phyloP scores from a whole-genome alignment of 2,329 filamentous ascomycete genomes.

The Cercospora sesami region DNA sequence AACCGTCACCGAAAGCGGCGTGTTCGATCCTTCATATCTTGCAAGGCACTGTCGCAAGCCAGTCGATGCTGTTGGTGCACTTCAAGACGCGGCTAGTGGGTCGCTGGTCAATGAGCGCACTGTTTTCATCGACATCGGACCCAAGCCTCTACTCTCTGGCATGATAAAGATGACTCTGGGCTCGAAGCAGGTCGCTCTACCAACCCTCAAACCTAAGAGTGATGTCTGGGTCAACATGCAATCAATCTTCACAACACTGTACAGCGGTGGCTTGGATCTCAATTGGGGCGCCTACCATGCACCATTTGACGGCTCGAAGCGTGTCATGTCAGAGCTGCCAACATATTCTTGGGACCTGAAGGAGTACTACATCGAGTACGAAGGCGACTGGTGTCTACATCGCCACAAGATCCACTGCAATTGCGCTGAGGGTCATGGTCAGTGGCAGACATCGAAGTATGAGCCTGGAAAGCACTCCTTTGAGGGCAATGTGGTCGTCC shows the following conservation, averaged over 20 bases:
- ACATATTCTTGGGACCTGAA: slow-evolving; percentile 32
- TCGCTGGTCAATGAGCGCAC: slow-evolving; percentile 40
- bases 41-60: slow-evolving; percentile 39
- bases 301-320: slow-evolving; percentile 45
- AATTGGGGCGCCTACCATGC: slow-evolving; percentile 61
- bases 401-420: neutral
- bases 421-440: neutral
- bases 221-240: slow-evolving; percentile 53
- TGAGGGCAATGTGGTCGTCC: neutral
- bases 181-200: slow-evolving; percentile 33
- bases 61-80: slow-evolving; percentile 41
- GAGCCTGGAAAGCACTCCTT: neutral
- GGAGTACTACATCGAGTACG: neutral
- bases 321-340: slow-evolving; percentile 54
- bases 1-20: slow-evolving; percentile 28
- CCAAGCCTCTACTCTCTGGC: slow-evolving; percentile 43
- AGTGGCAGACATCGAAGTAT: neutral
- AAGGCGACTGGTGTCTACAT: neutral
- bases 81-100: slow-evolving; percentile 36
- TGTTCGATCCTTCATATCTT: slow-evolving; percentile 31
- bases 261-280: slow-evolving; percentile 56
- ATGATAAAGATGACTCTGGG: neutral
- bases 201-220: slow-evolving; percentile 14
- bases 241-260: slow-evolving; percentile 51
- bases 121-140: slow-evolving; percentile 50